phyloP scores from a whole-genome alignment of 2,329 filamentous ascomycete genomes.

The Aureobasidium musti region DNA sequence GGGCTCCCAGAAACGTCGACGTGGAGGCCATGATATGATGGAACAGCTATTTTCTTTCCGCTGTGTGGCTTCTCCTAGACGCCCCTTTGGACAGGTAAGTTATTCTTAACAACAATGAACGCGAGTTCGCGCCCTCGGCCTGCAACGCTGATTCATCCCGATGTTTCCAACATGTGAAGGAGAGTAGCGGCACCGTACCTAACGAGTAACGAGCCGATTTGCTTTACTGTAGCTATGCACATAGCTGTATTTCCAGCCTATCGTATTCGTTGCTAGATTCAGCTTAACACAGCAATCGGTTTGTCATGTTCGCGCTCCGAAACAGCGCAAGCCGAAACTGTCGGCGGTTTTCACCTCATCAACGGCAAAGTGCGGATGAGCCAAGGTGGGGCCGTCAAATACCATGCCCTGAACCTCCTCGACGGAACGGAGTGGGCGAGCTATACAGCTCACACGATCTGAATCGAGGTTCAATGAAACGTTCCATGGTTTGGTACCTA shows the following conservation, averaged over 20 bases:
- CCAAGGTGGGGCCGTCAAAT: conserved; percentile 4
- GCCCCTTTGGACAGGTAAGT: background rate
- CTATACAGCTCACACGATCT: too few relatives aligned
- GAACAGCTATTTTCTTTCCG: background rate
- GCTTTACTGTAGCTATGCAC: background rate
- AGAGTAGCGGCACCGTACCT: background rate
- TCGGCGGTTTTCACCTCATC: background rate
- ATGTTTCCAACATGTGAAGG: background rate
- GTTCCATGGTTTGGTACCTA: background rate
- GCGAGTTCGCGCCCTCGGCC: background rate
- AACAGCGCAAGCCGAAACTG: conserved; percentile 7
- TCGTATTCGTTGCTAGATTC: background rate
- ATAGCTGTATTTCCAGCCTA: background rate
- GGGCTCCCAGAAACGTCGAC: conserved; percentile 14
- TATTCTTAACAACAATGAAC: background rate
- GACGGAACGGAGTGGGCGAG: too few relatives aligned
- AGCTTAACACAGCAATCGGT: background rate
- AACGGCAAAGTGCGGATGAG: background rate
- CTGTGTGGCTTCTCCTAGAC: background rate
- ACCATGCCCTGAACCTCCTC: background rate
- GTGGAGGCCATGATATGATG: conserved; percentile 13
- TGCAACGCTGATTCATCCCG: background rate
- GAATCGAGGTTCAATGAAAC: too few relatives aligned
- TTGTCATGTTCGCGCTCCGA: conserved; percentile 20
- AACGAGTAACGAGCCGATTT: too few relatives aligned